Evolutionary conservation across 371 early-diverging fungal genomes (phyloP), one percentile per base, ranked within the genome.

Genomic region (Mucor saturninus): DNA sequence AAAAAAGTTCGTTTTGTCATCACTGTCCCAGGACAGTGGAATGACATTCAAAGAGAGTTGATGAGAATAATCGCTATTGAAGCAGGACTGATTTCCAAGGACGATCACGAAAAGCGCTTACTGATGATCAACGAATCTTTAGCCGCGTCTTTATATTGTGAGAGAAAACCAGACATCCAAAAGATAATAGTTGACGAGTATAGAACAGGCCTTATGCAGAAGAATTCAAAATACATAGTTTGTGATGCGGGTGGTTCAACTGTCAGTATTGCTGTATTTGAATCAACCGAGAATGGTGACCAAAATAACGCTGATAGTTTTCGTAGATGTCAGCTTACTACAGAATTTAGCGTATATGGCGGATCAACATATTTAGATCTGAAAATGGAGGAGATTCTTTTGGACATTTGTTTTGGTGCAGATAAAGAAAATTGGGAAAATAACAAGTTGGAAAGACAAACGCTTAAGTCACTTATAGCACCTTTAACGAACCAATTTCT

Each of bases 21-120:
- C 15, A 80, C 81, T 0, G 78, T 80, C 1, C 78, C 81, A 15
- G 76, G 78, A 30, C 74, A 74, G 62, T 80, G 81, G 81, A 64
- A 76, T 3, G 81, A 80, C 39, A 63, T 68, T 10, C 74, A 76
- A 30, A 75, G 78, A 54, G 71, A 68, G 7, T 64, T 70, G 10
- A 74, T 80, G 76, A 65, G 81, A 56, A 67, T 67, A 13, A 71
- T 76, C 0, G 76, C 78, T 43, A 68, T 71, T 29, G 59, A 74
- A 31, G 74, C 81, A 5, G 81, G 81, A 1, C 59, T 77, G 3
- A 77, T 80, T 43, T 64, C 65, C 35, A 63, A 71, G 14, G 56
- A 67, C 7, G 81, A 80, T 35, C 77, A 76, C 10, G 57, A 68
- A 8, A 76, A 72, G 15, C 75, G 78, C 11, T 59, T 80, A 38